Conservation (phyloP, 2,329 filamentous ascomycete species). For the Fusarium setosum region DNA sequence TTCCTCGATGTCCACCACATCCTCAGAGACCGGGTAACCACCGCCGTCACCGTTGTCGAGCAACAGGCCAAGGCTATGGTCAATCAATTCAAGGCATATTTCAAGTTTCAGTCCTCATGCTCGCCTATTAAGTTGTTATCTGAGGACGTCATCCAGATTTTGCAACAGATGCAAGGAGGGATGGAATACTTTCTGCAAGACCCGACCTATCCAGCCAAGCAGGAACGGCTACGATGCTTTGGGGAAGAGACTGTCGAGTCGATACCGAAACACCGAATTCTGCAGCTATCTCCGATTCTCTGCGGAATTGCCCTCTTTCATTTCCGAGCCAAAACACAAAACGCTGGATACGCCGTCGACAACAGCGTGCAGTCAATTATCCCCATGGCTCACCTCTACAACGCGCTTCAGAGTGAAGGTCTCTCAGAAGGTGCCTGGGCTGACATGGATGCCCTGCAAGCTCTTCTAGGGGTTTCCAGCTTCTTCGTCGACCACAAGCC, state of each 20-base stretch:
- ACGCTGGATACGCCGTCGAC: neutral
- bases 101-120: too few species aligned
- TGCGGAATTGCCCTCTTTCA: neutral
- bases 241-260: neutral
- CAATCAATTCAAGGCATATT: neutral
- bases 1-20: slow-evolving; percentile 55
- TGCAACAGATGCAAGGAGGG: neutral
- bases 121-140: too few species aligned
- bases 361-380: neutral
- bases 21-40: slow-evolving; percentile 27
- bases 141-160: too few species aligned
- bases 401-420: neutral
- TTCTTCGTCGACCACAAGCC: neutral
- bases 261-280: neutral
- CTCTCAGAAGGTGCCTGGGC: neutral
- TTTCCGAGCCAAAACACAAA: neutral
- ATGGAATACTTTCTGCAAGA: neutral
- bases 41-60: neutral
- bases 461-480: neutral
- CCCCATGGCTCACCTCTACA: neutral
- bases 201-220: neutral
- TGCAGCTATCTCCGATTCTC: neutral
- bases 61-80: slow-evolving; percentile 22
- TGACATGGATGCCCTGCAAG: neutral
- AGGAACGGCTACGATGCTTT: too few species aligned